phyloP scores from a whole-genome alignment of 805 yeast species.

The Ogataea salicorniae region DNA sequence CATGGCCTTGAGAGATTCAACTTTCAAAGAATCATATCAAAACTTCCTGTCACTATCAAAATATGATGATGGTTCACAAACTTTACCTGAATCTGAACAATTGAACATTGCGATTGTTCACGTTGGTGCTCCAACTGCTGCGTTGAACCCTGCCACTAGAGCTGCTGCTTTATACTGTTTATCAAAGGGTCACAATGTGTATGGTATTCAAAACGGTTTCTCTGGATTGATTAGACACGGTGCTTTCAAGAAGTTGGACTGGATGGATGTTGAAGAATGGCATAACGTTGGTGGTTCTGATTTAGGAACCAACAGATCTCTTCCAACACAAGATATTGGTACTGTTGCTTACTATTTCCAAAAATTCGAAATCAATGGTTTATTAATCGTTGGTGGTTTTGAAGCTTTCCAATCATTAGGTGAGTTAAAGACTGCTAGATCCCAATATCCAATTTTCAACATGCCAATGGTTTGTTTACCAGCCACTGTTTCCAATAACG shows the following conservation, averaged over 20 bases:
- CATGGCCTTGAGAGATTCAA: conserved; percentile 80
- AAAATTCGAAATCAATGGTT: conserved; percentile 81
- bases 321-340: conserved; percentile 83
- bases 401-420: conserved; percentile 90
- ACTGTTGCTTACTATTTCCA: conserved; percentile 90
- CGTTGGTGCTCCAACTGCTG: conserved; percentile 98
- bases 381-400: conserved; percentile 90
- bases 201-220: conserved; percentile 90
- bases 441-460: conserved; percentile 80
- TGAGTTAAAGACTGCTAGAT: conserved; percentile 73
- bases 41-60: conserved; percentile 69
- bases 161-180: conserved; percentile 88
- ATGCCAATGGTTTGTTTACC: conserved; percentile 94
- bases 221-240: conserved; percentile 88
- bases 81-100: conserved; percentile 55
- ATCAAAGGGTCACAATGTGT: conserved; percentile 85
- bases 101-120: conserved; percentile 80
- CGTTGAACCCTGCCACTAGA: conserved; percentile 85
- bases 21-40: conserved; percentile 72
- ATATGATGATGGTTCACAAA: conserved; percentile 57
- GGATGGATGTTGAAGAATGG: conserved; percentile 91
- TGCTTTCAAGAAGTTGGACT: conserved; percentile 63
- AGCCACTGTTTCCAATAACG: conserved; percentile 94
- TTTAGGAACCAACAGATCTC: conserved; percentile 88
- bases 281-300: conserved; percentile 90